These are phyloP conservation scores for Dittrichia graveolens DNA, from an alignment of 129 eudicot species.

Conservation along the genomic window DNA sequence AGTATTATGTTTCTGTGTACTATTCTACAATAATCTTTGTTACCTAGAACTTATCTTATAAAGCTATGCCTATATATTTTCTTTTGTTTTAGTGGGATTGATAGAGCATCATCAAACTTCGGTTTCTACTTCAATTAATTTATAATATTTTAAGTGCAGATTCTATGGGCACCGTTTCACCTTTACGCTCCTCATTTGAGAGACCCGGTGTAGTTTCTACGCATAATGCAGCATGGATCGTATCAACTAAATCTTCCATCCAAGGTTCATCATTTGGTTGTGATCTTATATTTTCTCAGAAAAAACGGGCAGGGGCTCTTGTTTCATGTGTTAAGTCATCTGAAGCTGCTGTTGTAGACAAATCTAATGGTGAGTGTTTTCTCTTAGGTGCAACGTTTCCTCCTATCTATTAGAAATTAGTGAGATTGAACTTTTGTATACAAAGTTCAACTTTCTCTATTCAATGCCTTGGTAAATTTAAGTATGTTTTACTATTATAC, in stretches of 20 bases:
- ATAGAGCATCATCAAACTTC: constrained; percentile 7
- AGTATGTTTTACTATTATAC: neutral
- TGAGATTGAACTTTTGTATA: no score
- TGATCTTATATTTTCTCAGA: constrained; percentile 43
- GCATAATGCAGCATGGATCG: constrained; percentile 47
- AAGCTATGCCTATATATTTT: neutral
- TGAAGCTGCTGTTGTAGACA: constrained; percentile 50
- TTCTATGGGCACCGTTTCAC: constrained; percentile 46
- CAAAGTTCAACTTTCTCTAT: neutral
- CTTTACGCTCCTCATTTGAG: constrained; percentile 43
- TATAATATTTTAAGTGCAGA: constrained; percentile 31
- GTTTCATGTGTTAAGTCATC: constrained; percentile 66
- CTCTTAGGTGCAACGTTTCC: neutral
- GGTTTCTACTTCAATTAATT: constrained; percentile 12
- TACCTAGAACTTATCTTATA: constrained; percentile 8
- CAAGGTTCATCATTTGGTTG: constrained; percentile 33
- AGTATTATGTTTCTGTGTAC: constrained; percentile 1
- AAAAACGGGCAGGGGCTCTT: constrained; percentile 37
- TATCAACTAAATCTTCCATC: constrained; percentile 33
- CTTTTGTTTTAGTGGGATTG: neutral
- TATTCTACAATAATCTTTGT: neutral
- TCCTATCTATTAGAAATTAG: no score
- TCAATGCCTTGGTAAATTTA: constrained; percentile 1
- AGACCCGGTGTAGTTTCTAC: constrained; percentile 47
- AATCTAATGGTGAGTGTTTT: constrained; percentile 57